Evolutionary conservation across 1,139 yeast species (phyloP).

Genomic region (Pichia sp.): DNA sequence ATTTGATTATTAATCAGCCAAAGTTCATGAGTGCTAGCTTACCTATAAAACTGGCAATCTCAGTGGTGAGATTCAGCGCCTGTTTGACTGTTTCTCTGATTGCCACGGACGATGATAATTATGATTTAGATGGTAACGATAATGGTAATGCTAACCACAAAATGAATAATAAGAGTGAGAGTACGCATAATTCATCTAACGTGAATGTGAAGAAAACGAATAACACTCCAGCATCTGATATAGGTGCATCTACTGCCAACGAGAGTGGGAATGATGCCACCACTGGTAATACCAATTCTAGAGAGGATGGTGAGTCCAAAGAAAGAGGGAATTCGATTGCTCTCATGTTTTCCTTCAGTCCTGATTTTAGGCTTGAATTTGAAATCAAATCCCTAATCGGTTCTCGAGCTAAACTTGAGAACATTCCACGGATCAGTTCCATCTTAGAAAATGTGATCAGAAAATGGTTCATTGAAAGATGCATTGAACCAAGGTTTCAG

Average conservation of each 20-base stretch:
- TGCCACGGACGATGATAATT: conserved; percentile 24
- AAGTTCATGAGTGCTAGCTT: conserved; percentile 75
- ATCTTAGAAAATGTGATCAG: conserved; percentile 75
- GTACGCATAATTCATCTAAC: conserved; percentile 2
- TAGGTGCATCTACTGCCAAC: neutral
- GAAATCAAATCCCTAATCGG: conserved; percentile 84
- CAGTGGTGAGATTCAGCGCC: conserved; percentile 90
- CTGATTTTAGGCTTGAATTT: conserved; percentile 85
- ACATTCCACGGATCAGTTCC: conserved; percentile 86
- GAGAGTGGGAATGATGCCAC: conserved; percentile 3
- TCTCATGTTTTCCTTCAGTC: conserved; percentile 80
- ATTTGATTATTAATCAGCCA: conserved; percentile 76
- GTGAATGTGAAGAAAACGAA: neutral
- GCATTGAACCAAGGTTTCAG: conserved; percentile 91
- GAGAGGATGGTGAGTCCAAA: neutral
- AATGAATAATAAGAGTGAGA: neutral
- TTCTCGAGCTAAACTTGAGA: conserved; percentile 84
- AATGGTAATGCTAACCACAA: neutral
- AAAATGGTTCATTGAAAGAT: conserved; percentile 86
- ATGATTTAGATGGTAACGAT: conserved; percentile 1
- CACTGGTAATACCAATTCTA: neutral
- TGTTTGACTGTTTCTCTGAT: conserved; percentile 76
- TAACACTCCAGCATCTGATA: neutral
- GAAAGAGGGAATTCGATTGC: conserved; percentile 39
- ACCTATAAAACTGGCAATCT: conserved; percentile 77